These are phyloP conservation scores for Lactarius quietus DNA, from an alignment of 768 basidiomycete genomes.

Conservation along the genomic window DNA sequence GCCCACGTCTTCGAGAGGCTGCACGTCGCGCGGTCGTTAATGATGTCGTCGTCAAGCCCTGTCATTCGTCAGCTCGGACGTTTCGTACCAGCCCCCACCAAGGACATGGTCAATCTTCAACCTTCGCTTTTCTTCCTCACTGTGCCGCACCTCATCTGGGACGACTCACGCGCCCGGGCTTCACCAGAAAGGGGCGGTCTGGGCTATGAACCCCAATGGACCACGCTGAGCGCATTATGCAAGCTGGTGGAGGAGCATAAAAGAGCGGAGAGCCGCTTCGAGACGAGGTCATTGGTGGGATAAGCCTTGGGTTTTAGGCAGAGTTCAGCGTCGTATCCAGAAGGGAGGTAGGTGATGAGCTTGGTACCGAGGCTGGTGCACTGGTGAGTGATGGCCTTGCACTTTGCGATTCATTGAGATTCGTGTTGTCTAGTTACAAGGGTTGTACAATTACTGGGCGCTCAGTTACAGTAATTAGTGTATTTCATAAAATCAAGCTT, in stretches of 20 bases:
- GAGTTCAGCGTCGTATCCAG: constrained; percentile 28
- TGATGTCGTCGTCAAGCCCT: constrained; percentile 28
- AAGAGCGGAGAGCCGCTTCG: constrained; percentile 29
- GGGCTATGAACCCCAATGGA: constrained; percentile 35
- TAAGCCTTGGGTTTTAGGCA: constrained; percentile 30
- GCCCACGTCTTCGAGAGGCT: constrained; percentile 56
- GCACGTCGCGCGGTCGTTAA: constrained; percentile 33
- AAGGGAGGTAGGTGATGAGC: constrained; percentile 29
- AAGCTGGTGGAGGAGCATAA: constrained; percentile 35
- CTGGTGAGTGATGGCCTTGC: background rate
- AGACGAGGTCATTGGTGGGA: constrained; percentile 29
- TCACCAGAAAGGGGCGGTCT: constrained; percentile 37
- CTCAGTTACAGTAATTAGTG: no score
- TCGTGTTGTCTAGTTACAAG: background rate
- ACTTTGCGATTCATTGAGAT: background rate
- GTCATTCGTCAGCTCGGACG: constrained; percentile 34
- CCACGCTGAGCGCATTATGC: constrained; percentile 36
- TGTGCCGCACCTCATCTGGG: constrained; percentile 37
- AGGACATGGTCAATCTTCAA: constrained; percentile 39
- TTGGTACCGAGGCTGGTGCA: constrained; percentile 20
- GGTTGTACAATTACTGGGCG: no score
- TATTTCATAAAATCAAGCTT: background rate
- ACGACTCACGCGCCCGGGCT: constrained; percentile 39
- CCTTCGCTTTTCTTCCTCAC: constrained; percentile 38
- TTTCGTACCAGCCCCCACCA: constrained; percentile 29